Percentiles rank a stretch among this genome's conserved stretches.
Evolutionary conservation across 257 asterid genomes (phyloP).

Genomic region (Solanum stenotomum): DNA sequence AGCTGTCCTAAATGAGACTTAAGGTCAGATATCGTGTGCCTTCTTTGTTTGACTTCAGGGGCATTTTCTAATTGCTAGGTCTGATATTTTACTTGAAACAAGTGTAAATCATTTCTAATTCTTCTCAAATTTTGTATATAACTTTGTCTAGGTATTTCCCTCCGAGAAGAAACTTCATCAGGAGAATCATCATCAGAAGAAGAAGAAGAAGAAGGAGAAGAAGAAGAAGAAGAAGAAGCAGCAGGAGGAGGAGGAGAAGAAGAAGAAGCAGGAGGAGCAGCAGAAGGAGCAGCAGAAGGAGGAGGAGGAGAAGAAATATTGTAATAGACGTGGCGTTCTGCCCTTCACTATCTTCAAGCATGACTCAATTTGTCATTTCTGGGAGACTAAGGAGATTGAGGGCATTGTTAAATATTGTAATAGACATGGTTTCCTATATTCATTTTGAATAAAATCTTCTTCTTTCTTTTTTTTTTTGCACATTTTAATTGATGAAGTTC

Average conservation of each 20-base stretch:
- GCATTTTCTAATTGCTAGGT: background rate
- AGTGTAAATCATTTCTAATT: background rate
- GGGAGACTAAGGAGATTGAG: background rate
- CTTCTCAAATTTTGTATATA: background rate
- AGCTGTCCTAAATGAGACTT: too few relatives aligned
- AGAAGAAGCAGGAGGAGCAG: background rate
- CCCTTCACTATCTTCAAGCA: background rate
- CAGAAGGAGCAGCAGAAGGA: rapidly evolving
- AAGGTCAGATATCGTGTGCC: too few relatives aligned
- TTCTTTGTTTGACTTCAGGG: too few relatives aligned
- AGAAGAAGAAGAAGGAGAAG: background rate
- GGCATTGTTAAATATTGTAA: background rate
- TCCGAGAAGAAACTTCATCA: background rate
- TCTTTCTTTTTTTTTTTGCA: background rate
- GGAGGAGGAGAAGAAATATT: background rate
- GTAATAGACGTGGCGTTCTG: background rate
- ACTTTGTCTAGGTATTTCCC: background rate
- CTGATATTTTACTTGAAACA: background rate
- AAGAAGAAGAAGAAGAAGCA: rapidly evolving
- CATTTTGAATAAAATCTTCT: background rate
- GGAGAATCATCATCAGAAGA: background rate
- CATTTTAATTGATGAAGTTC: background rate
- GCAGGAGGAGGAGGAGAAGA: rapidly evolving
- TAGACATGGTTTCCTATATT: background rate
- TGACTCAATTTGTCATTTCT: background rate